phyloP scores from a whole-genome alignment of 2,329 filamentous ascomycete species.

The Chalaropsis ovoidea region DNA sequence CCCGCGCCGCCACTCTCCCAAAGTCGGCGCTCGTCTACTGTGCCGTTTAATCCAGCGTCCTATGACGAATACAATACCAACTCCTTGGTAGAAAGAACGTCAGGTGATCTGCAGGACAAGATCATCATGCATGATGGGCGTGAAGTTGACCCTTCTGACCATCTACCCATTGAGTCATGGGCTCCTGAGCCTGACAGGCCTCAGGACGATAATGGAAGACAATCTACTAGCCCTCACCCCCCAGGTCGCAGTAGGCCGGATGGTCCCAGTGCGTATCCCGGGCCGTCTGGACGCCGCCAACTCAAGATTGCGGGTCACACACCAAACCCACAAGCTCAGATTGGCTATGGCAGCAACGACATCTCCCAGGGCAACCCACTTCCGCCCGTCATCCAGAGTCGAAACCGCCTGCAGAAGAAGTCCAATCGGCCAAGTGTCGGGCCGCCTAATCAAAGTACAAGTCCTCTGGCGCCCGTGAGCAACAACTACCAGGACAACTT shows the following conservation, averaged over 20 bases:
- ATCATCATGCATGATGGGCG: constrained; percentile 67
- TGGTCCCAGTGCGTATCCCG: constrained; percentile 38
- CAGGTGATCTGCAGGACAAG: constrained; percentile 43
- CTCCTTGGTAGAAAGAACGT: constrained; percentile 32
- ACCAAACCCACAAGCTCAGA: constrained; percentile 33
- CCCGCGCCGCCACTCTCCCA: constrained; percentile 49
- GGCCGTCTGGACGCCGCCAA: constrained; percentile 35
- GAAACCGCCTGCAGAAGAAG: constrained; percentile 58
- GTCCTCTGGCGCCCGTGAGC: constrained; percentile 41
- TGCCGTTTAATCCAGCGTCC: constrained; percentile 66
- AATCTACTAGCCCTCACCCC: constrained; percentile 30
- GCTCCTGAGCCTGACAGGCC: constrained; percentile 60
- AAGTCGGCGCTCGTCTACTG: constrained; percentile 45
- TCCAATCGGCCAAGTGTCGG: constrained; percentile 38
- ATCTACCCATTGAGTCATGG: constrained; percentile 67
- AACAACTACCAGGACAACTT: constrained; percentile 33
- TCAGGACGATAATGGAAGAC: constrained; percentile 29
- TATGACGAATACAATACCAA: constrained; percentile 63
- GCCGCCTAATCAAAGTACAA: constrained; percentile 34
- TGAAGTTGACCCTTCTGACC: constrained; percentile 70
- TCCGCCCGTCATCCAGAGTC: constrained; percentile 33
- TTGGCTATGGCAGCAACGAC: constrained; percentile 28
- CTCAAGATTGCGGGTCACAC: constrained; percentile 44
- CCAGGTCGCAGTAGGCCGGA: constrained; percentile 39
- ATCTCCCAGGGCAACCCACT: constrained; percentile 30